Evolutionary conservation across 1,139 yeast species (phyloP).

Genomic region (Suzukiozyma palmioleophila): DNA sequence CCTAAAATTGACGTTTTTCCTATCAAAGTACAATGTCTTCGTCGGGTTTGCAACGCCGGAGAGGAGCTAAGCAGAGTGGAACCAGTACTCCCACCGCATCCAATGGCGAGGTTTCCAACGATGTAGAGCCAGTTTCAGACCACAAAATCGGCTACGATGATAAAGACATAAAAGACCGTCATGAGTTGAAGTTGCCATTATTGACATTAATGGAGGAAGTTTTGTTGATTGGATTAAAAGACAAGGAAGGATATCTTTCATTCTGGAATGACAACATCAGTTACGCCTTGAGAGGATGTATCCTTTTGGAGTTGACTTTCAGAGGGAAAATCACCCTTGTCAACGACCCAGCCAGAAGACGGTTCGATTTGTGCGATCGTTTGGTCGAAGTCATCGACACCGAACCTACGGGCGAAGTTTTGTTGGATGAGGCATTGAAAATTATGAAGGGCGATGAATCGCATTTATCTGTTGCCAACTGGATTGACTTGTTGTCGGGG

Average conservation of each 20-base stretch:
- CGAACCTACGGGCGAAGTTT: conserved; percentile 88
- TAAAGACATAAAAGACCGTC: conserved; percentile 50
- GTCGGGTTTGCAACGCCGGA: conserved; percentile 46
- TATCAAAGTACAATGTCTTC: conserved; percentile 20
- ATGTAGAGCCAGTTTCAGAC: conserved; percentile 17
- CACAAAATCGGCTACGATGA: conserved; percentile 85
- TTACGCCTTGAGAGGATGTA: conserved; percentile 93
- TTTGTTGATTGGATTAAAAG: conserved; percentile 84
- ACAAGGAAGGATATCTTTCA: conserved; percentile 90
- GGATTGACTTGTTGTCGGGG: conserved; percentile 93
- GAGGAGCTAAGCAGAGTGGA: conserved; percentile 29
- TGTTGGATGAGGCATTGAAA: conserved; percentile 88
- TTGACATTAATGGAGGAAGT: conserved; percentile 97
- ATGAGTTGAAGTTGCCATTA: conserved; percentile 54
- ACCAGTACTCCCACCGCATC: conserved; percentile 9
- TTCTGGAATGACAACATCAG: conserved; percentile 98
- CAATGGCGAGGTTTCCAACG: conserved; percentile 13
- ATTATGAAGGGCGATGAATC: conserved; percentile 83
- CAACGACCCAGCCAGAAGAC: conserved; percentile 88
- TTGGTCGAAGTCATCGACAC: conserved; percentile 82
- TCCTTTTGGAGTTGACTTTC: conserved; percentile 84
- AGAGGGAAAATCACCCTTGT: conserved; percentile 85
- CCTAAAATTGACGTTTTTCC: neutral
- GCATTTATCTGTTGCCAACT: conserved; percentile 75
- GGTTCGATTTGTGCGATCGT: conserved; percentile 85